Evolutionary conservation across 2,329 filamentous ascomycete genomes (phyloP), one percentile per base, ranked within the genome.

Genomic region (Mycocentrospora acerina): DNA sequence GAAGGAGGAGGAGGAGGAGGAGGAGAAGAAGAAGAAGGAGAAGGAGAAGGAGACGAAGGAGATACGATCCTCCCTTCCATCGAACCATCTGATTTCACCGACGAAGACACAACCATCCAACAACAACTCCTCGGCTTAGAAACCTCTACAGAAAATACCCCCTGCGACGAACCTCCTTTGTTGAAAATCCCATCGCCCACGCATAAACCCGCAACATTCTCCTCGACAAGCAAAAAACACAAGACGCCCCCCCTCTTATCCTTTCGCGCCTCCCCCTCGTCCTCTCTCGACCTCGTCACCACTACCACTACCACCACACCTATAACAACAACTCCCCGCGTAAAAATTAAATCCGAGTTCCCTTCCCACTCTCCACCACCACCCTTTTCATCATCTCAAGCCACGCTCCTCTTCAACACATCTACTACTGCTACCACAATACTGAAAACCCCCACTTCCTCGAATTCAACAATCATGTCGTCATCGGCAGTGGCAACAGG

Each of bases 41-140:
- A n/a, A n/a, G n/a, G n/a, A n/a, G n/a, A n/a, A n/a, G n/a, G n/a
- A n/a, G n/a, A n/a, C n/a, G n/a, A n/a, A 29, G 29, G 43, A 9
- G 47, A 53, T 25, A 53, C 59, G 13, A 37, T 59, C 18, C 29
- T 60, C 13, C 55, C 54, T 1, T 60, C 57, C 1, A 54, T 62
- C 16, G 59, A 62, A 34, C 37, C 32, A 22, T 30, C 40, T 7
- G 44, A 39, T 6, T 37, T 51, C 7, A 35, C 46, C 13, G 37
- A 55, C 8, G 48, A 53, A 35, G 48, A 6, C 19, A 22, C 19
- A 22, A 22, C 19, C 19, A 5, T 6, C 19, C 19, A 22, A 5
- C 19, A 22, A 5, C 19, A 51, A 10, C 35, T 41, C 10, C 37
- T 53, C 13, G 51, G 51, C 24, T 38, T 39, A 4, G 44, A 48